Evolutionary conservation across 192 early-diverging fungal species (phyloP).

Genomic region (Mortierella hygrophila): DNA sequence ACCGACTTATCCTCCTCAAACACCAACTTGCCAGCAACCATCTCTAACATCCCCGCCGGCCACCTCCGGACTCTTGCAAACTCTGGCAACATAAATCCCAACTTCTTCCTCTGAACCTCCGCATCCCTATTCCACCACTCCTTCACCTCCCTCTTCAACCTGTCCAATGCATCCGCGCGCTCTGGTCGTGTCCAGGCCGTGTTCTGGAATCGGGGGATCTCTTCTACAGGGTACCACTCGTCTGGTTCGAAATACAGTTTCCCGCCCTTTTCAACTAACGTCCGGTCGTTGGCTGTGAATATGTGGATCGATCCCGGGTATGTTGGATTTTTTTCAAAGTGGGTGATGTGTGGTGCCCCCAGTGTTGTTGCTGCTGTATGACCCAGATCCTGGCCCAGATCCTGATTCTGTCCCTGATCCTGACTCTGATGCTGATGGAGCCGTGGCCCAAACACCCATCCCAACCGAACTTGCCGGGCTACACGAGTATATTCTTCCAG

Average conservation of each 20-base stretch:
- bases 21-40: no score
- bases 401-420: no score
- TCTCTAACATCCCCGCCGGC: no score
- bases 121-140: neutral
- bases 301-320: neutral
- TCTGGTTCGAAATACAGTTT: no score
- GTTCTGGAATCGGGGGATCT: no score
- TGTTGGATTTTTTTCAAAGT: neutral
- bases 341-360: neutral
- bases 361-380: neutral
- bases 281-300: neutral
- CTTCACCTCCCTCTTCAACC: neutral
- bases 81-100: neutral
- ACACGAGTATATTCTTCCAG: neutral
- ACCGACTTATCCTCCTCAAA: no score
- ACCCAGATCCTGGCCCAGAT: no score
- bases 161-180: neutral
- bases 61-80: neutral
- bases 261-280: no score
- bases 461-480: neutral
- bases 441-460: neutral
- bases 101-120: neutral
- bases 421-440: neutral
- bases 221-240: no score
- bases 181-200: no score